These are phyloP conservation scores for Sphaerulina populicola DNA, from an alignment of 2,329 filamentous ascomycete species.

Conservation along the genomic window DNA sequence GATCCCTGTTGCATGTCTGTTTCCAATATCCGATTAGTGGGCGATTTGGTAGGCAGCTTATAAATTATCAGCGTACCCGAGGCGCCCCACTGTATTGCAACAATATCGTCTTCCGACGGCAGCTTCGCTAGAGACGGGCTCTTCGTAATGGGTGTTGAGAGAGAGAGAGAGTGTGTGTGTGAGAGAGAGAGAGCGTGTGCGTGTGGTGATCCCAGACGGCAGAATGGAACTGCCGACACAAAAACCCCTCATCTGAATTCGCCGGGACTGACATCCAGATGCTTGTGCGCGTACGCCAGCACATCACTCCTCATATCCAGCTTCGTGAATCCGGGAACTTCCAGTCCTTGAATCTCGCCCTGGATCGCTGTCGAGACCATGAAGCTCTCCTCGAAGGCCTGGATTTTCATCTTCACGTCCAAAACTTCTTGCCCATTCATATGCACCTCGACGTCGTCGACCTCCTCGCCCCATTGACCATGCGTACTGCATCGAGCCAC, in stretches of 20 bases:
- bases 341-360: conserved; percentile 26
- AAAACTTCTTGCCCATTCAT: conserved; percentile 41
- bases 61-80: no score
- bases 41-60: no score
- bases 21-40: no score
- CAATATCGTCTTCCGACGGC: neutral
- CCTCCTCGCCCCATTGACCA: conserved; percentile 41
- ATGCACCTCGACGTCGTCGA: conserved; percentile 45
- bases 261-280: conserved; percentile 18
- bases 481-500: conserved; percentile 38
- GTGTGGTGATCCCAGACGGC: neutral
- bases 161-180: neutral
- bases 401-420: conserved; percentile 50
- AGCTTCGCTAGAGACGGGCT: neutral
- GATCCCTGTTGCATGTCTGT: no score
- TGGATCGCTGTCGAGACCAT: conserved; percentile 51
- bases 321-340: conserved; percentile 29
- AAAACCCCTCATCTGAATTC: conserved; percentile 16
- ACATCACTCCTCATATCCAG: conserved; percentile 29
- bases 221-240: neutral
- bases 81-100: no score
- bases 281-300: conserved; percentile 24
- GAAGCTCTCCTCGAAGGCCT: conserved; percentile 51
- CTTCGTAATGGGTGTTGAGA: neutral
- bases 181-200: neutral